Evolutionary conservation across 441 rosid genomes (phyloP).

Genomic region (Populus hybrid): DNA sequence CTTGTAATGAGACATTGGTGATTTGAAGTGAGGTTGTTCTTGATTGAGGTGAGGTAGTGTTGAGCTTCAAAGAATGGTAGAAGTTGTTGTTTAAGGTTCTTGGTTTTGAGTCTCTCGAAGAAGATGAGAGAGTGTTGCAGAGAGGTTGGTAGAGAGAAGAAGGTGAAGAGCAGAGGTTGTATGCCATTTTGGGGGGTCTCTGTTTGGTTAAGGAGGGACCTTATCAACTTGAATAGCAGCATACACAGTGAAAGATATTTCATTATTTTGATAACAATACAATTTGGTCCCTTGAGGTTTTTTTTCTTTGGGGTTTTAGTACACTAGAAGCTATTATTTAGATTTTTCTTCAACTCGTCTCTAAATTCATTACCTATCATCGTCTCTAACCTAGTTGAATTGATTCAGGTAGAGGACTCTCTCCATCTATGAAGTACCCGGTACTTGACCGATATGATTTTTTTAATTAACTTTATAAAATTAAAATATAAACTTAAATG

Average conservation of each 20-base stretch:
- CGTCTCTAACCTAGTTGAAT: no score
- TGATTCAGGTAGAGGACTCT: no score
- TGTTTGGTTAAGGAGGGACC: neutral
- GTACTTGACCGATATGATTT: no score
- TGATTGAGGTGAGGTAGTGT: constrained; percentile 24
- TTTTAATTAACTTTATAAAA: no score
- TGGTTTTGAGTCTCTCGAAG: constrained; percentile 27
- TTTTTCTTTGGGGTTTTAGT: neutral
- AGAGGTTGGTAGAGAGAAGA: constrained; percentile 46
- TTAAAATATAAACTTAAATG: no score
- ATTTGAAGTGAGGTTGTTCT: constrained; percentile 31
- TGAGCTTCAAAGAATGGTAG: constrained; percentile 23
- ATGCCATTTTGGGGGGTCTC: constrained; percentile 42
- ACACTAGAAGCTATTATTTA: neutral
- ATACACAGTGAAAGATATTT: neutral
- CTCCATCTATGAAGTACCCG: no score
- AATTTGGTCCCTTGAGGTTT: no score
- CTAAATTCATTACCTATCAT: no score
- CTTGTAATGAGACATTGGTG: constrained; percentile 48
- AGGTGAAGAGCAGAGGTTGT: constrained; percentile 47
- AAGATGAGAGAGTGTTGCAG: constrained; percentile 31
- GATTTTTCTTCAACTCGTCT: no score
- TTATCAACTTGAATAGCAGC: neutral
- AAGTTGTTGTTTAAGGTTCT: neutral
- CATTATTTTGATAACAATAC: neutral